Conservation (phyloP, 1,284 basidiomycete species). For the Cutaneotrichosporon mucoides region DNA sequence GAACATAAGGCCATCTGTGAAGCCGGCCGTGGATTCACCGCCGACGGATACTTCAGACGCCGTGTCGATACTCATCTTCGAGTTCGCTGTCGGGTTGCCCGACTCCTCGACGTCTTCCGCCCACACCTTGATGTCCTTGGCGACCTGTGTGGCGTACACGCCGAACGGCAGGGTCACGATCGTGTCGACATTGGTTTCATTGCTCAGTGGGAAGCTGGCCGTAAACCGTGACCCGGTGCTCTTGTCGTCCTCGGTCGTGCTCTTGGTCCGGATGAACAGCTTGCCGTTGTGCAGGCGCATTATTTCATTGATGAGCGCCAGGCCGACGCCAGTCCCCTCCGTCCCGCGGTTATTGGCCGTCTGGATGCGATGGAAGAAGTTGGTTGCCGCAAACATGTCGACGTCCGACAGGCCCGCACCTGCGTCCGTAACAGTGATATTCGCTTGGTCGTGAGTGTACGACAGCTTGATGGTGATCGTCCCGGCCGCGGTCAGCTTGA, state of each 20-base stretch:
- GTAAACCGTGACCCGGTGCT: constrained; percentile 18
- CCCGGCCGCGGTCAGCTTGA: constrained; percentile 42
- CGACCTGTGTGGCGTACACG: constrained; percentile 12
- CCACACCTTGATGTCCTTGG: constrained; percentile 5
- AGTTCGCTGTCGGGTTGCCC: no score
- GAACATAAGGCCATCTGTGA: constrained; percentile 33
- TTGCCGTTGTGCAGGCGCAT: constrained; percentile 50
- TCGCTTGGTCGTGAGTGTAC: constrained; percentile 27
- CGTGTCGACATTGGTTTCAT: not conserved
- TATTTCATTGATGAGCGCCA: constrained; percentile 41
- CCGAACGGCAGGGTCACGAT: constrained; percentile 10
- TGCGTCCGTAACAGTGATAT: constrained; percentile 45
- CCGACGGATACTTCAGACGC: no score
- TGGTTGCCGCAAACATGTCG: constrained; percentile 26
- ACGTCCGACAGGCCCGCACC: constrained; percentile 46
- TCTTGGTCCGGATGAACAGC: constrained; percentile 31
- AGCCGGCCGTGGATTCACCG: not conserved
- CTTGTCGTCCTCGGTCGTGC: not conserved
- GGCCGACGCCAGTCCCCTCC: constrained; percentile 17
- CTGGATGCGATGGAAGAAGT: constrained; percentile 34
- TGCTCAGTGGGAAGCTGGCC: constrained; percentile 17
- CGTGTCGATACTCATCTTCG: no score
- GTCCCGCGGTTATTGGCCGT: constrained; percentile 9
- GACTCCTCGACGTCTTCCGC: not conserved
- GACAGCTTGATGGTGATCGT: constrained; percentile 33